Conservation (phyloP, 177 flowering plant genomes). For the Vitis hybrid region DNA sequence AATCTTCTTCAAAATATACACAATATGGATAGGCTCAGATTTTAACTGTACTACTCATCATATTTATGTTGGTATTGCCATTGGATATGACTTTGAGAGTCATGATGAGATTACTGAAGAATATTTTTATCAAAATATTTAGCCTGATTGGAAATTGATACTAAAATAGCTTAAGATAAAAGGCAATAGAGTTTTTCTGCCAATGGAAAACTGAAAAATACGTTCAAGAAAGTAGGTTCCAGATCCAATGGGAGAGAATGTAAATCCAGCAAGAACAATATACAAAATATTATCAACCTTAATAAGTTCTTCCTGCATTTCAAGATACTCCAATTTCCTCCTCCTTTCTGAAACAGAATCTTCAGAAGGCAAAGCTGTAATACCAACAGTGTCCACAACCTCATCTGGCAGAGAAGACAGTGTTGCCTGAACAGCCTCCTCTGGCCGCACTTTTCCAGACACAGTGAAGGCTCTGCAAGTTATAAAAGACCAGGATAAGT, state of each 20-base stretch:
- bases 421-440: constrained; percentile 90
- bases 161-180: not conserved
- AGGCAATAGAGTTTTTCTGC: not conserved
- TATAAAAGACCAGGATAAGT: constrained; percentile 9
- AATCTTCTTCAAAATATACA: too few species aligned
- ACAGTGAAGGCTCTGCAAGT: constrained; percentile 74
- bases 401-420: constrained; percentile 94
- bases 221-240: not conserved
- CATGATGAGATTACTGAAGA: too few species aligned
- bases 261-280: not conserved
- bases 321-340: constrained; percentile 90
- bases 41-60: too few species aligned
- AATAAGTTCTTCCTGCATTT: constrained; percentile 94
- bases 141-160: too few species aligned
- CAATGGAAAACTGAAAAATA: too few species aligned
- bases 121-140: too few species aligned
- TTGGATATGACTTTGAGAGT: too few species aligned
- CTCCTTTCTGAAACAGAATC: constrained; percentile 91
- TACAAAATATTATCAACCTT: constrained; percentile 48
- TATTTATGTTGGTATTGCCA: too few species aligned
- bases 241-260: not conserved
- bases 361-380: constrained; percentile 81
- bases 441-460: constrained; percentile 85
- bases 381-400: constrained; percentile 88
- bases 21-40: too few species aligned